phyloP scores from a whole-genome alignment of 768 basidiomycete genomes.

The Porphyrellus cyaneotinctus region DNA sequence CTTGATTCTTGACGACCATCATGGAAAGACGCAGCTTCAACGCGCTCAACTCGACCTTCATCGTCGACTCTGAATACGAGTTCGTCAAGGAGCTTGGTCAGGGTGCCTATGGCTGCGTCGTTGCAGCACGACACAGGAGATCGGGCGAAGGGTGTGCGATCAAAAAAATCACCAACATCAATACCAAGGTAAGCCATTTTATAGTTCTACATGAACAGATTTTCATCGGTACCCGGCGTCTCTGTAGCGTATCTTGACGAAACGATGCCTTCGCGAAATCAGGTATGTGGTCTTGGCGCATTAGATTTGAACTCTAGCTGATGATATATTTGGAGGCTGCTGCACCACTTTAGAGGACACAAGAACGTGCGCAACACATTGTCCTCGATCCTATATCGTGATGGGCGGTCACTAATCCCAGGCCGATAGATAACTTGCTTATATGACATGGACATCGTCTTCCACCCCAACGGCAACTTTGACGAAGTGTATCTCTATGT shows the following conservation, averaged over 20 bases:
- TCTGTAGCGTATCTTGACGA: constrained; percentile 84
- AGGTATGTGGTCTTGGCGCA: constrained; percentile 45
- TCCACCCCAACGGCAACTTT: constrained; percentile 87
- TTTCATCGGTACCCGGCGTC: constrained; percentile 10
- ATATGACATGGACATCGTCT: constrained; percentile 98
- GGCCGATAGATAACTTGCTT: constrained; percentile 82
- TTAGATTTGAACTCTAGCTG: constrained; percentile 1
- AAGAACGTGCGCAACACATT: constrained; percentile 72
- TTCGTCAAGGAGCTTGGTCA: constrained; percentile 97
- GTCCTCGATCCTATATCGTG: constrained; percentile 1
- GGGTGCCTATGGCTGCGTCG: constrained; percentile 92
- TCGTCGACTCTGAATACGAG: constrained; percentile 85
- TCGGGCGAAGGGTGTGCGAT: constrained; percentile 90
- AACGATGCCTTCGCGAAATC: constrained; percentile 94
- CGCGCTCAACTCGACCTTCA: constrained; percentile 80
- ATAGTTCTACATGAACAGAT: neutral
- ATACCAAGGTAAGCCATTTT: constrained; percentile 63
- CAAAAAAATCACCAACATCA: constrained; percentile 95
- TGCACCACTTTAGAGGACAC: constrained; percentile 98
- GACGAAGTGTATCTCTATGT: constrained; percentile 96
- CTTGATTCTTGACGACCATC: constrained; percentile 11
- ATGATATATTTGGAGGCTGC: constrained; percentile 48
- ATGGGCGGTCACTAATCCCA: constrained; percentile 3
- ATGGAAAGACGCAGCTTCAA: constrained; percentile 76
- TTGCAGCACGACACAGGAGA: constrained; percentile 76